Base-by-base conservation (phyloP, 805 yeast species). In the Pichia nakasei region DNA sequence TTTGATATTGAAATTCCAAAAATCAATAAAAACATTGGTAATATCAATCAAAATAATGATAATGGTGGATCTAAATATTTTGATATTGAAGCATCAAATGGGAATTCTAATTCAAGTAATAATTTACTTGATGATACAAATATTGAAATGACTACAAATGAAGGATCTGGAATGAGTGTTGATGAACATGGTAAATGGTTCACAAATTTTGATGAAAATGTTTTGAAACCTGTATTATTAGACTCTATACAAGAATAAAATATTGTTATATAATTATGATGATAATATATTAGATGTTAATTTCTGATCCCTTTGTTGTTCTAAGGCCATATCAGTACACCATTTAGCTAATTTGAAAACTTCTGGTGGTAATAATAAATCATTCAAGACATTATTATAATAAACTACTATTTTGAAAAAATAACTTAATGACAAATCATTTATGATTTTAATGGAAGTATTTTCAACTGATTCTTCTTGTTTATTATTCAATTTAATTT, bases 161-260 rank as follows among this genome's bases (percentile, higher is more conserved):
- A 24, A 19, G 21, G 22, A 18, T 27, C 9, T 13, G 19, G 15
- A 12, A 45, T 65, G 22, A 58, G 60, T 41, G 59, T 57, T 33
- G 91, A 82, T 49, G 89, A 84, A 51, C 85, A 80, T 48, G 84
- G 89, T 11, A 80, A 76, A 58, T 91, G 98, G 97, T 93, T 93
- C 61, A 82, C 86, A 19, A 82, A 78, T 53, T 86, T 93, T 58
- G 99, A 93, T 59, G 96, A 93, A 54, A 86, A 86, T 58, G 93
- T 93, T 20, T 70, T 93, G 54, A 89, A 89, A 61, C 97, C 97
- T 1, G 96, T 87, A 0, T 72, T 91, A 42, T 71, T 89, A 46
- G 97, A 91, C 54, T 69, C 67, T 47, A 41, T 67, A 39, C 75
- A 35, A 35, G 24, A 35, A n/a, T 29, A 15, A 29, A 2, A 22